Evolutionary conservation across 805 yeast genomes (phyloP), one percentile per base, ranked within the genome.

Genomic region (Wickerhamiella sorbophila): DNA sequence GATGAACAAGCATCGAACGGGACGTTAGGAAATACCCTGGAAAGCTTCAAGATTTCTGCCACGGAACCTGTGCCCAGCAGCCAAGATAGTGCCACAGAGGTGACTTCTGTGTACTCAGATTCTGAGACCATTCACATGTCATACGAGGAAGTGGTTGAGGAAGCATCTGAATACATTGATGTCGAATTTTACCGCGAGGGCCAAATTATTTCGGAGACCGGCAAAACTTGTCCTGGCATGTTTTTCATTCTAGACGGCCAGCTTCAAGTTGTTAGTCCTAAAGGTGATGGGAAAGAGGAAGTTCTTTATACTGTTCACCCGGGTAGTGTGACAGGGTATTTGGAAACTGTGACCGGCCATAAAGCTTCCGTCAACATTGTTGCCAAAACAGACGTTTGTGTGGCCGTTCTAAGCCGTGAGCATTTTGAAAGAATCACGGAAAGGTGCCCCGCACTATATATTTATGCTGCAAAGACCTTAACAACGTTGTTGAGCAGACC

Each of bases 281-380:
- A 67, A 40, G 12, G 31, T 22, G 10, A 38, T 17, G 17, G 33
- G 18, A 10, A 19, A 16, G 27, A 20, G 19, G 31, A 48, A 6
- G 48, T 48, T 5, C 51, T 83, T 1, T 78, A 77, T 50, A 69
- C 75, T 0, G 76, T 85, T 1, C 62, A 69, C 14, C 66, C 78
- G 1, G 96, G 96, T 5, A 91, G 91, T 3, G 58, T 88, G 14
- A 93, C 88, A 0, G 97, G 97, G 0, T 88, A 83, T 54, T 58
- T 88, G 37, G 84, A 94, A 3, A 72, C 93, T 0, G 59, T 87
- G 14, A 70, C 86, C 8, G 91, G 94, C 0, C 75, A 79, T 47
- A 74, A 77, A 44, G 83, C 96, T 0, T 74, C 85, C 51, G 86
- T 79, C 2, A 72, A 76, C 17, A 71, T 87, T 4, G 68, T 61